phyloP scores from a whole-genome alignment of 2,329 filamentous ascomycete species.

The Ophiostoma novo-ulmi region DNA sequence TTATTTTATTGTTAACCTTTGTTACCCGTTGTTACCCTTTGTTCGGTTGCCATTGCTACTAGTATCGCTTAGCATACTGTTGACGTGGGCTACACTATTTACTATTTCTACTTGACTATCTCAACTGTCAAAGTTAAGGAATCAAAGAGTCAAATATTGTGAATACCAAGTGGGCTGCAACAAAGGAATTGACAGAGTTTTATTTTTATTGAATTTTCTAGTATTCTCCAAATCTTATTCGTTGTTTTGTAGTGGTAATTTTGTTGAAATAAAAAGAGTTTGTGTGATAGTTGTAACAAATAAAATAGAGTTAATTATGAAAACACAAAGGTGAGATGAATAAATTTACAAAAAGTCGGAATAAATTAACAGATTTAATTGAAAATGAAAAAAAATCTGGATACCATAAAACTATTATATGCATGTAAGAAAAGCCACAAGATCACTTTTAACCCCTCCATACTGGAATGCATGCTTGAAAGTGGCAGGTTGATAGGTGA shows the following conservation, averaged over 20 bases:
- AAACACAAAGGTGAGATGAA: neutral
- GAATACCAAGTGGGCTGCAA: conserved; percentile 8
- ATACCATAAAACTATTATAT: no score
- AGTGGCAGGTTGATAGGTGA: neutral
- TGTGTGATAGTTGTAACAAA: neutral
- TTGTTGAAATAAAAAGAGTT: neutral
- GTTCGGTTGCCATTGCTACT: neutral
- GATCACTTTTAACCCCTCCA: neutral
- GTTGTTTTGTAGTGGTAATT: neutral
- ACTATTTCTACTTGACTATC: neutral
- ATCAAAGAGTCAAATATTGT: neutral
- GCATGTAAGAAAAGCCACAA: neutral
- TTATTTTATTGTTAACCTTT: neutral
- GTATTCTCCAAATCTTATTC: neutral
- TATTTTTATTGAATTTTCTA: neutral
- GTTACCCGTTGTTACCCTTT: no score
- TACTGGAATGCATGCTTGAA: neutral
- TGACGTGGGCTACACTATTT: neutral
- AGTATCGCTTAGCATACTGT: neutral
- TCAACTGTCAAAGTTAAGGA: neutral
- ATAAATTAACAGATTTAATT: neutral
- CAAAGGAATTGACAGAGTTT: neutral
- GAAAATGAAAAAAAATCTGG: neutral
- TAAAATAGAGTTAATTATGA: neutral
- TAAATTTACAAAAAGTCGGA: neutral